These are phyloP conservation scores for Melastoma candidum DNA, from an alignment of 441 rosid species.

Conservation along the genomic window DNA sequence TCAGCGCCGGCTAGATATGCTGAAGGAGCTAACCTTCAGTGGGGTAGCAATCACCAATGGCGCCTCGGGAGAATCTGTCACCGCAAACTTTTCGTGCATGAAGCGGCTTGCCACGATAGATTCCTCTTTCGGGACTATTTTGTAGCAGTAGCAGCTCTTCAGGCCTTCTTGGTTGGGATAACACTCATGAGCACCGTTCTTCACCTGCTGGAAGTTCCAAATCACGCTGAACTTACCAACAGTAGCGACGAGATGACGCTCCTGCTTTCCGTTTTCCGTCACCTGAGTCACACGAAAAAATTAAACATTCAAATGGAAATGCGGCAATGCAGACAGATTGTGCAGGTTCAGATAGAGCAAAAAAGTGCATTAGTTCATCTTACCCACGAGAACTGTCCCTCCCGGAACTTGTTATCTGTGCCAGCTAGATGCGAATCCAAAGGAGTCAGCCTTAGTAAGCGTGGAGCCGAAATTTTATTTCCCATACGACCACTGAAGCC, in stretches of 20 bases:
- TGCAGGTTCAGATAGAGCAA: neutral
- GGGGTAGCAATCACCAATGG: conserved; percentile 95
- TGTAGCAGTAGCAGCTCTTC: conserved; percentile 97
- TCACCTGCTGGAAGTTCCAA: conserved; percentile 95
- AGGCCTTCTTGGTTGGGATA: conserved; percentile 81
- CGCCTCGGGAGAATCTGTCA: conserved; percentile 87
- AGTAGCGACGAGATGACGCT: conserved; percentile 63
- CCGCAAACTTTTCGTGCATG: conserved; percentile 96
- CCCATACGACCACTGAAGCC: conserved; percentile 97
- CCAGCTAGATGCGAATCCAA: conserved; percentile 87
- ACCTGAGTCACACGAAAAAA: conserved; percentile 31
- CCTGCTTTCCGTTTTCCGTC: conserved; percentile 91
- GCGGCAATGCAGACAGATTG: neutral
- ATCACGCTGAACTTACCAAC: conserved; percentile 94
- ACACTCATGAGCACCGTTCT: conserved; percentile 85
- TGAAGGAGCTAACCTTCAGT: conserved; percentile 93
- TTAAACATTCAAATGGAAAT: too few relatives aligned
- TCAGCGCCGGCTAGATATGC: conserved; percentile 76
- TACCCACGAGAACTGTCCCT: conserved; percentile 97
- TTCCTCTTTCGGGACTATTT: conserved; percentile 78
- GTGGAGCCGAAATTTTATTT: conserved; percentile 83
- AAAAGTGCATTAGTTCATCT: conserved; percentile 14
- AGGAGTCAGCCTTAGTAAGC: conserved; percentile 69
- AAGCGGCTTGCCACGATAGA: conserved; percentile 95
- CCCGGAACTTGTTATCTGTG: conserved; percentile 22